Base-by-base conservation (phyloP, 305 asterid genomes). In the Coffea humblotiana region DNA sequence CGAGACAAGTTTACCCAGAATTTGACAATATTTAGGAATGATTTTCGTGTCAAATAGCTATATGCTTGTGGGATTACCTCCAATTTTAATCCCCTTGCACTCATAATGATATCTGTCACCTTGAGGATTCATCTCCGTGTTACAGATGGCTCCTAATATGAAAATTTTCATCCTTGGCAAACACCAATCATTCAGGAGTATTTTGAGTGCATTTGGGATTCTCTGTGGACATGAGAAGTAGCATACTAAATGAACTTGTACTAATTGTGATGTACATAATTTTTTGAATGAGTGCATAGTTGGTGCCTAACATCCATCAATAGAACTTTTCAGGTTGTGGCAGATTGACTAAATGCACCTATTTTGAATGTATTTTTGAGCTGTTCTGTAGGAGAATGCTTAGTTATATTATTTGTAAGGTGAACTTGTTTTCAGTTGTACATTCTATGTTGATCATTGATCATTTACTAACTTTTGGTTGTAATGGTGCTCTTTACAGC, bases 1-100 rank as follows among this genome's bases (percentile, higher is more conserved):
- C 89, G 98, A 81, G 99, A 94, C 85, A 95, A 95, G 88, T 95
- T 95, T 79, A 92, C 99, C 16, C 97, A 93, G 32, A 95, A 95
- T 84, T 84, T 95, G 65, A 90, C 97, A 65, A 76, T 90, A 67
- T 93, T 92, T 85, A 88, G 99, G 89, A 87, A 90, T 56, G 97
- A 93, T 52, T 95, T 95, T 86, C 98, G 98, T 35, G 90, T 87
- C 84, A 93, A 94, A 88, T 93, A 91, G 77, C 69, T 54, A 29
- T 29, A 29, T 29, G 32, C 32, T 29, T 29, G 56, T 29, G n/a
- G 8, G 45, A 27, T 27, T 21, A n/a, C 23, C 47, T 69, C 48
- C 16, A 14, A 19, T 78, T 47, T 32, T 52, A 32, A 56, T 47
- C 8, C 32, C 10, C 25, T 3, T 2, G 65, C 66, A 54, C 6